Evolutionary conservation across 2,329 filamentous ascomycete species (phyloP).

Genomic region (Fusarium clavum): DNA sequence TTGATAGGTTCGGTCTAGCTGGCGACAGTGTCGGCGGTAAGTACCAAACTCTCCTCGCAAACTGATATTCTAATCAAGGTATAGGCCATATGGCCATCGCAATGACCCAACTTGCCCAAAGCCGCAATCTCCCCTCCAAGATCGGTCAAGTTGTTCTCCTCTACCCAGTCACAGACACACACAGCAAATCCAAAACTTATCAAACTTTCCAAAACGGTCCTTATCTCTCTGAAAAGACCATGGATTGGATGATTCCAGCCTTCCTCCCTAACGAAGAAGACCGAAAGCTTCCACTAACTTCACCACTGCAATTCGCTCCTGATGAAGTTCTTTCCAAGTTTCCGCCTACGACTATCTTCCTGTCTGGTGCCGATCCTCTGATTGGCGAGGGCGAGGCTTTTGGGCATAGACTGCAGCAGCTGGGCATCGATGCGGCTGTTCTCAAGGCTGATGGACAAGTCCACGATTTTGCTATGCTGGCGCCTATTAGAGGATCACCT

Average conservation of each 20-base stretch:
- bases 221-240: conserved; percentile 28
- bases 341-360: conserved; percentile 10
- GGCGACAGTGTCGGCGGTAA: conserved; percentile 31
- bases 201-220: conserved; percentile 23
- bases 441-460: conserved; percentile 27
- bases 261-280: conserved; percentile 12
- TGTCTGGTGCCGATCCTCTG: conserved; percentile 16
- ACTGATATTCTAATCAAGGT: not conserved
- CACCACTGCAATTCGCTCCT: conserved; percentile 4
- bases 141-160: conserved; percentile 19
- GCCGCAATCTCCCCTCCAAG: not conserved
- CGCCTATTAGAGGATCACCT: conserved; percentile 1
- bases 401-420: conserved; percentile 14
- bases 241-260: conserved; percentile 34
- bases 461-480: conserved; percentile 26
- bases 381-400: conserved; percentile 25
- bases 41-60: rapidly evolving
- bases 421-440: conserved; percentile 8
- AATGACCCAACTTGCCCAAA: conserved; percentile 17
- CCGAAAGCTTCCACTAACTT: conserved; percentile 21
- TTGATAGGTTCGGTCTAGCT: conserved; percentile 7
- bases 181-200: conserved; percentile 22
- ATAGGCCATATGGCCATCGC: conserved; percentile 33
- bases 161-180: conserved; percentile 29
- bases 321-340: conserved; percentile 23